Conservation (phyloP, 73 alveolate species). For the Halteria grandinella region DNA sequence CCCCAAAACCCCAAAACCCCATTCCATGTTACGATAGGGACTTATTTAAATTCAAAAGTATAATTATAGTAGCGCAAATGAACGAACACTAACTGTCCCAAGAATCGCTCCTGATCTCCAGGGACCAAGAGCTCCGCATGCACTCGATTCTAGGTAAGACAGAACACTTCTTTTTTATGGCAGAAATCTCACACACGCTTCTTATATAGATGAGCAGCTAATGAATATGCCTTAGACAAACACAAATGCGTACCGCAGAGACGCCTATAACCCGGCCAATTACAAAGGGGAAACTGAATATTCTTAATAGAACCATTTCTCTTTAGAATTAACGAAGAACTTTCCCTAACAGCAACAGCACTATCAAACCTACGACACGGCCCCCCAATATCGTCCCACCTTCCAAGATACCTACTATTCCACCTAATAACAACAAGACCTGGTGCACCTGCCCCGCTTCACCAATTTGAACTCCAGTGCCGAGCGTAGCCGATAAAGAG, state of each 20-base stretch:
- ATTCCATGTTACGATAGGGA: too few species aligned
- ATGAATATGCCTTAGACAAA: neutral
- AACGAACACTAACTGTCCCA: too few species aligned
- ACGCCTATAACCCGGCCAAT: neutral
- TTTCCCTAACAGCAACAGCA: neutral
- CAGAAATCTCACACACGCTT: neutral
- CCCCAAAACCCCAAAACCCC: slow-evolving; percentile 7
- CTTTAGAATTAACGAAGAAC: neutral
- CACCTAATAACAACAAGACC: too few species aligned
- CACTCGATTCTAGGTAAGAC: slow-evolving; percentile 42
- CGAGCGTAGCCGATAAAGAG: too few species aligned
- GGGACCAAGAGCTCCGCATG: slow-evolving; percentile 42
- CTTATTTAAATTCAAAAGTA: slow-evolving; percentile 21
- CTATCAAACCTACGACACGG: too few species aligned
- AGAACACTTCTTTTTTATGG: too few species aligned
- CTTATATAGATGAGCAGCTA: neutral
- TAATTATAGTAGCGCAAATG: slow-evolving; percentile 20
- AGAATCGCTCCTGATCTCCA: too few species aligned
- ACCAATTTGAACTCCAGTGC: too few species aligned
- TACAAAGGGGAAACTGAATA: neutral
- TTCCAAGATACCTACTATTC: too few species aligned
- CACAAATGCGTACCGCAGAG: neutral
- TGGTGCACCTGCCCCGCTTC: too few species aligned
- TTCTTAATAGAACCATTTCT: neutral
- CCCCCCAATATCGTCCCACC: too few species aligned